Evolutionary conservation across 2,329 filamentous ascomycete genomes (phyloP), one percentile per base, ranked within the genome.

Genomic region (Teratosphaeria nubilosa): DNA sequence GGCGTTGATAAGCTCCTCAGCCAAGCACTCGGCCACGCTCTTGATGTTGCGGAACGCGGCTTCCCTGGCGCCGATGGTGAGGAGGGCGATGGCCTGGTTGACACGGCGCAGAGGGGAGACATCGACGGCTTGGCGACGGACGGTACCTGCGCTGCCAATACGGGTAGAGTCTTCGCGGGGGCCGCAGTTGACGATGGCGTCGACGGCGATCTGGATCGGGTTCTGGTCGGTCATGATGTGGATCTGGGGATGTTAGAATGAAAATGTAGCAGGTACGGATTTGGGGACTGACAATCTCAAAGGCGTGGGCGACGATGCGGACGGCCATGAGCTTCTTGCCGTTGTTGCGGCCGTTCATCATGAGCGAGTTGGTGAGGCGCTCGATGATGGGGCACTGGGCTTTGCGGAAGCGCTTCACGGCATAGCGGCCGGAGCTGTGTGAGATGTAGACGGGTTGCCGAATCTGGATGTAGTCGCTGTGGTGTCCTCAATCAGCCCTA

Each of bases 321-420:
- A 97, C 92, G 76, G 94, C 95, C 91, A 95, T 96, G 77, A 97
- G 87, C 90, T 99, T 99, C 89, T 99, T 99, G 81, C 94, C 94
- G 89, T 96, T 99, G 90, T 99, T 99, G 82, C 94, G 94, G 81
- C 94, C 94, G 87, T 99, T 96, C 92, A 97, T 97, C 95, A 99
- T 99, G 78, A 99, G 87, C 62, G 94, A 97, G 89, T 99, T 99
- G 85, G 94, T 99, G 73, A 99, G 87, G 78, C 94, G 92, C 89
- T 99, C 94, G 77, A 99, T 96, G 87, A 99, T 97, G 74, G 94
- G 94, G 90, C 94, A 99, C 86, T 97, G 95, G 78, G 95, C 94
- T 88, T 99, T 99, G 84, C 94, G 90, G 90, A 99, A 99, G 77
- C 95, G 88, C 91, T 99, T 99, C 82, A 87, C 86, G 76, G 94